These are phyloP conservation scores for Fraxinus sp. DNA, from an alignment of 305 asterid genomes.

Conservation along the genomic window DNA sequence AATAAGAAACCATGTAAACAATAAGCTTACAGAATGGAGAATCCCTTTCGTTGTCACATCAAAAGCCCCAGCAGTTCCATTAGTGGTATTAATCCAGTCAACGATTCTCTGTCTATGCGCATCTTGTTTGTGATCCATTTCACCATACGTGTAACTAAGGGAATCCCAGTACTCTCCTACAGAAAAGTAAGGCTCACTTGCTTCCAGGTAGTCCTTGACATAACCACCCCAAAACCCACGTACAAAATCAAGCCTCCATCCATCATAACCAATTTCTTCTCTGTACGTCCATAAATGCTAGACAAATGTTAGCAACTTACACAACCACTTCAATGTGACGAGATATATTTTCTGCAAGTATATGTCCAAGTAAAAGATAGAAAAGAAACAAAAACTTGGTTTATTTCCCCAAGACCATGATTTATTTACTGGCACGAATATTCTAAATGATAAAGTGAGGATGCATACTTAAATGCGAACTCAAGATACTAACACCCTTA, in stretches of 20 bases:
- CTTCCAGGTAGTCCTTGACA: constrained; percentile 86
- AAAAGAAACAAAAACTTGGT: background rate
- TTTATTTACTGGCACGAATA: background rate
- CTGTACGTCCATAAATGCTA: constrained; percentile 40
- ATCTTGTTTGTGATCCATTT: constrained; percentile 96
- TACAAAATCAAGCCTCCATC: constrained; percentile 96
- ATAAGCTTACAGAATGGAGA: constrained; percentile 76
- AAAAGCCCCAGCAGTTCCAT: constrained; percentile 92
- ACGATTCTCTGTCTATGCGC: constrained; percentile 89
- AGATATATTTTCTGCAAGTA: background rate
- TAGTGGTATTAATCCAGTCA: constrained; percentile 93
- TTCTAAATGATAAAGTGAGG: background rate
- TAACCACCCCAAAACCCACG: constrained; percentile 99
- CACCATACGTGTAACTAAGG: constrained; percentile 77
- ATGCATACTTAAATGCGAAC: background rate
- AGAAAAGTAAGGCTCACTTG: constrained; percentile 80
- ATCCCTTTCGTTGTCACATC: constrained; percentile 95
- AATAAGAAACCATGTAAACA: background rate
- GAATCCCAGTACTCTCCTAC: constrained; percentile 99
- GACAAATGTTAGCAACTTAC: constrained; percentile 17
- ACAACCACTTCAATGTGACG: constrained; percentile 13
- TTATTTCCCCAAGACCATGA: background rate
- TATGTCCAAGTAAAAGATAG: background rate
- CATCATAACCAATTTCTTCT: constrained; percentile 90
- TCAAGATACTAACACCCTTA: background rate